These are phyloP conservation scores for Alternaria ethzedia DNA, from an alignment of 2,329 filamentous ascomycete genomes.

Conservation along the genomic window DNA sequence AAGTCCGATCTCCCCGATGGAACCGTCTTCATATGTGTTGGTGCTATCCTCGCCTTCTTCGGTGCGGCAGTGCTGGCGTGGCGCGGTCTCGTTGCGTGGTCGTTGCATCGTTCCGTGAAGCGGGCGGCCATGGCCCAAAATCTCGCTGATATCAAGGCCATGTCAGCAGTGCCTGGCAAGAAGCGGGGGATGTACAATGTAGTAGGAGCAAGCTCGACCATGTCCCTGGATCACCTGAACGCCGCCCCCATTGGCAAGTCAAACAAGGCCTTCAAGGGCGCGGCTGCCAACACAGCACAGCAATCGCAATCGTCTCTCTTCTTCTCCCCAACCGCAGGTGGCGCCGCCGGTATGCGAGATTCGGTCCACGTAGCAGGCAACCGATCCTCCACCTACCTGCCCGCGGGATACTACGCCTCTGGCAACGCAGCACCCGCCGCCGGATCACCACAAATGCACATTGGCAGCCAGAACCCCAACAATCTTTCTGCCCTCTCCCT, in stretches of 20 bases:
- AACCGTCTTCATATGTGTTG: constrained; percentile 95
- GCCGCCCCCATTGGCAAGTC: constrained; percentile 44
- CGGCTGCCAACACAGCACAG: constrained; percentile 33
- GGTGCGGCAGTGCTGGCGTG: constrained; percentile 83
- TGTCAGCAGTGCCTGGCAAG: constrained; percentile 52
- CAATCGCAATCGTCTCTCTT: constrained; percentile 68
- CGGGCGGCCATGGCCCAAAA: constrained; percentile 80
- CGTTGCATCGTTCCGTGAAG: constrained; percentile 88
- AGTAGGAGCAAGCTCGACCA: constrained; percentile 57
- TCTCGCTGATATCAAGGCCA: constrained; percentile 71
- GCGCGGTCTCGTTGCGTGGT: constrained; percentile 87
- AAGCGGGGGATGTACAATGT: constrained; percentile 53
- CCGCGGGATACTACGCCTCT: constrained; percentile 88
- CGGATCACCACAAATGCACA: constrained; percentile 50
- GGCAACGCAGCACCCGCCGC: constrained; percentile 60
- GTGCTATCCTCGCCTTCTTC: constrained; percentile 83
- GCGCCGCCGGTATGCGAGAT: constrained; percentile 55
- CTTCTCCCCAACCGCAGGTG: constrained; percentile 88
- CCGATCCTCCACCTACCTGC: constrained; percentile 81
- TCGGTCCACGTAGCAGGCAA: constrained; percentile 50
- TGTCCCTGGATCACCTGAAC: constrained; percentile 61
- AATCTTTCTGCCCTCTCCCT: constrained; percentile 41
- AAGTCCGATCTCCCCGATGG: constrained; percentile 85
- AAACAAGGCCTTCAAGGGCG: constrained; percentile 38
- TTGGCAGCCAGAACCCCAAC: constrained; percentile 47